Evolutionary conservation across 1,284 basidiomycete genomes (phyloP), one percentile per base, ranked within the genome.

Genomic region (Coniferiporia weirii): DNA sequence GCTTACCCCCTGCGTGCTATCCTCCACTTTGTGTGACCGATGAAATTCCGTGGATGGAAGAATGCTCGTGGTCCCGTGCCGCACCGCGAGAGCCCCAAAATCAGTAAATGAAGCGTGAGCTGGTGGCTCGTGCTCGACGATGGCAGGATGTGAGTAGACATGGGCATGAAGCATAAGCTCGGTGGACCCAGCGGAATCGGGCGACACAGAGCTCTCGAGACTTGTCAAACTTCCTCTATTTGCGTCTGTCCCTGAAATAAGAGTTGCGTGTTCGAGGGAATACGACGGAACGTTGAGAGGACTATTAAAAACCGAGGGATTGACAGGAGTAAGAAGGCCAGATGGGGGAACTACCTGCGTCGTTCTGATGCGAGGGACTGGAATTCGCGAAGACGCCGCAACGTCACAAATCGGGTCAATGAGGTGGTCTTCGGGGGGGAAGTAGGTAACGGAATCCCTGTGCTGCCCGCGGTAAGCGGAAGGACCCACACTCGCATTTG

Each of bases 161-260:
- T 52, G 17, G 3, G 22, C 40, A n/a, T 19, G 49, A 17, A 22
- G 17, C 20, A 46, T 32, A 20, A 34, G 36, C 10, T 49, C 54
- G 15, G 13, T 12, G 7, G 48, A 36, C 9, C 46, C 44, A 1
- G 34, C 35, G 12, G 50, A 52, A 6, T 45, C 56, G 13, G 53
- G 54, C 12, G 59, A 56, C 44, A 36, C 27, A 9, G 59, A 35
- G 27, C 38, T 56, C 8, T 55, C 47, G 22, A 52, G 20, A 47
- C 50, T 47, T n/a, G 51, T 48, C 32, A 58, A 12, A 8, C 45
- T 55, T n/a, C 44, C 27, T 20, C 35, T 22, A 36, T 40, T 47
- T 9, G 17, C 9, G 44, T 17, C 50, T 12, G 17, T 12, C 22
- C 17, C 17, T 27, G 46, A 43, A 4, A 47, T 27, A 48, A 40